Evolutionary conservation across 441 rosid genomes (phyloP).

Genomic region (Adansonia grandidieri): DNA sequence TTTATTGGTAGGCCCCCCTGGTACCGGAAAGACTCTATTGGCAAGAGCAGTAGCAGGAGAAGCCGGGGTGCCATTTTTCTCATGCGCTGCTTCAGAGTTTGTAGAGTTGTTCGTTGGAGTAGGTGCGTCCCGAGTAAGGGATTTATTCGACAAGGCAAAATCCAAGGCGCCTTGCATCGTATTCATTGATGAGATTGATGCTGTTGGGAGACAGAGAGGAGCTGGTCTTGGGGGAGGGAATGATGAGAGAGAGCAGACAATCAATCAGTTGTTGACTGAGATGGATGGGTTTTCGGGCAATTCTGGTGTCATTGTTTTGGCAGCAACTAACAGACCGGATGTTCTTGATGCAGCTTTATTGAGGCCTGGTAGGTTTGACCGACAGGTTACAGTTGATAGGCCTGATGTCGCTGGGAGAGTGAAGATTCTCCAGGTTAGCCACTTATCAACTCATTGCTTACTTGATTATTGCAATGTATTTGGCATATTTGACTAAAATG

Average conservation of each 20-base stretch:
- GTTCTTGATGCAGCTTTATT: constrained; percentile 85
- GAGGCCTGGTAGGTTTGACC: constrained; percentile 85
- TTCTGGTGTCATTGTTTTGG: constrained; percentile 88
- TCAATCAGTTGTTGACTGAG: constrained; percentile 83
- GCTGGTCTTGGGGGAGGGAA: constrained; percentile 94
- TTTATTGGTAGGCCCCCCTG: constrained; percentile 90
- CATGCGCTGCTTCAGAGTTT: constrained; percentile 81
- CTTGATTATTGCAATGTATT: not conserved
- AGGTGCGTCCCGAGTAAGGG: constrained; percentile 83
- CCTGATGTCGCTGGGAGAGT: constrained; percentile 96
- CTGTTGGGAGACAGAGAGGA: constrained; percentile 92
- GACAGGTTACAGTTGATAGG: constrained; percentile 87
- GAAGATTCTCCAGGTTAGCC: constrained; percentile 79
- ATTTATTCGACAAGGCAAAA: constrained; percentile 80
- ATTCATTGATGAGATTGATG: constrained; percentile 87
- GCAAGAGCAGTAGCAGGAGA: constrained; percentile 92
- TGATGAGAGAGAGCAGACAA: constrained; percentile 90
- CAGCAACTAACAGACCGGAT: constrained; percentile 85
- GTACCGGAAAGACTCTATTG: constrained; percentile 84
- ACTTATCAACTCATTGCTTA: not conserved
- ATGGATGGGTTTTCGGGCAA: constrained; percentile 95
- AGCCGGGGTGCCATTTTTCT: constrained; percentile 81
- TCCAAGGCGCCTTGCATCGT: constrained; percentile 80
- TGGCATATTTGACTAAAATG: not conserved
- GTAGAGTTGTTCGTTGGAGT: constrained; percentile 88